Evolutionary conservation across 495 filamentous ascomycete species (phyloP).

Genomic region (Talaromyces nanjingensis): DNA sequence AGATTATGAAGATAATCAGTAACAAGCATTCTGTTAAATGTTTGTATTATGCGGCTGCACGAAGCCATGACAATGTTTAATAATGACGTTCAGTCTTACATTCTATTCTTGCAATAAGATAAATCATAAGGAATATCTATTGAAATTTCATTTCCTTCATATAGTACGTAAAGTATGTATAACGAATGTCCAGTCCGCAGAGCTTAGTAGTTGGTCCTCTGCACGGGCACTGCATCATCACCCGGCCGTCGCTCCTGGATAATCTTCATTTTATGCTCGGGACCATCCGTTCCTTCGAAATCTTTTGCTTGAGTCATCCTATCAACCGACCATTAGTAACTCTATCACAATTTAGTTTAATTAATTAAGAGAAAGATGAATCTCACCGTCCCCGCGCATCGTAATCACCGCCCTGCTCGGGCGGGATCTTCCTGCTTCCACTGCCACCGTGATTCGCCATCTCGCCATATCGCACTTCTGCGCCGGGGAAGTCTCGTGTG

Average conservation of each 20-base stretch:
- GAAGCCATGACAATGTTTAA: not conserved
- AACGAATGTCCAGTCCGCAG: not conserved
- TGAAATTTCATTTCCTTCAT: not conserved
- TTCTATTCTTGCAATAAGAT: not conserved
- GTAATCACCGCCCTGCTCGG: constrained; percentile 43
- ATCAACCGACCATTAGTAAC: not conserved
- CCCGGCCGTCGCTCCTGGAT: constrained; percentile 31
- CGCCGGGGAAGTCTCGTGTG: constrained; percentile 34
- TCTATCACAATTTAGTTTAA: not conserved
- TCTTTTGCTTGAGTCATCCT: constrained; percentile 39
- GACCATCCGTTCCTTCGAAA: constrained; percentile 45
- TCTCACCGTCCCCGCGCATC: constrained; percentile 38
- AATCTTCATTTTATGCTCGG: constrained; percentile 39
- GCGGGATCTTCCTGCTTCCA: constrained; percentile 44
- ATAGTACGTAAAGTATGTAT: not conserved
- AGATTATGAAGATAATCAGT: not conserved
- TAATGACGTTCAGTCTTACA: not conserved
- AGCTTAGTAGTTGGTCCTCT: constrained; percentile 6
- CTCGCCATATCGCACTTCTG: constrained; percentile 38
- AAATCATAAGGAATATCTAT: not conserved
- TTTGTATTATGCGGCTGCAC: not conserved
- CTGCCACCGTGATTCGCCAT: constrained; percentile 40
- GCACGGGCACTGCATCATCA: constrained; percentile 31
- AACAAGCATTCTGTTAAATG: not conserved
- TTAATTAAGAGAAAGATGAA: not conserved